These are phyloP conservation scores for Phialocephala subalpina DNA, from an alignment of 2,329 filamentous ascomycete species.

Conservation along the genomic window DNA sequence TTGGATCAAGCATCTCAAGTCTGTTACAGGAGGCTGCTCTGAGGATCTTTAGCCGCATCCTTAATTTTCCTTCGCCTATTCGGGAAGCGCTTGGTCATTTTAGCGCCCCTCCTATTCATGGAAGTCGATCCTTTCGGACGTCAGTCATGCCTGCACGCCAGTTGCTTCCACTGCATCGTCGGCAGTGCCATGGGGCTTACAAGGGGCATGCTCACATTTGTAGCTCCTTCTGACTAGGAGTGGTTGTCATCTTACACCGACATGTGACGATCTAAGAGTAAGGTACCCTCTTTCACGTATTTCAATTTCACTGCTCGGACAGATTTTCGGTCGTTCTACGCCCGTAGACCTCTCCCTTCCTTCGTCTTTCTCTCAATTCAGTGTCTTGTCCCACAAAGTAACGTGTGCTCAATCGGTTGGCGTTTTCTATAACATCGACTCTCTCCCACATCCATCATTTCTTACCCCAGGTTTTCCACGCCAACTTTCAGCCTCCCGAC, in stretches of 20 bases:
- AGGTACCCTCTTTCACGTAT: not conserved
- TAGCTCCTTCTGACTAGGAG: not conserved
- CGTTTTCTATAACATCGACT: not conserved
- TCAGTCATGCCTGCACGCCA: not conserved
- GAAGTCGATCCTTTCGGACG: slow-evolving; percentile 4
- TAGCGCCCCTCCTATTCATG: slow-evolving; percentile 1
- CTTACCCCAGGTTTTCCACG: not conserved
- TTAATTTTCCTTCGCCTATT: slow-evolving; percentile 3
- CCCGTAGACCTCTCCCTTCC: not conserved
- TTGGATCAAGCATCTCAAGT: not conserved
- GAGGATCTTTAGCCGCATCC: not conserved
- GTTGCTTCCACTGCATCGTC: not conserved
- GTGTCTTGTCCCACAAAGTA: not conserved
- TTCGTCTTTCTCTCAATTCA: not conserved
- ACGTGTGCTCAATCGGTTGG: not conserved
- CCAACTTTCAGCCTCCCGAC: not conserved
- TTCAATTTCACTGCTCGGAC: not conserved
- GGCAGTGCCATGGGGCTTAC: not conserved
- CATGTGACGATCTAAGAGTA: slow-evolving; percentile 1
- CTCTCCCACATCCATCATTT: not conserved
- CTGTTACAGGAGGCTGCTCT: not conserved
- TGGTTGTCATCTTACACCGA: not conserved
- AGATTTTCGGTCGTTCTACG: not conserved
- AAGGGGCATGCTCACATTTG: not conserved
- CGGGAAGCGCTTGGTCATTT: not conserved